Conservation (phyloP, 2,329 filamentous ascomycete species). For the Hymenoscyphus repandus region DNA sequence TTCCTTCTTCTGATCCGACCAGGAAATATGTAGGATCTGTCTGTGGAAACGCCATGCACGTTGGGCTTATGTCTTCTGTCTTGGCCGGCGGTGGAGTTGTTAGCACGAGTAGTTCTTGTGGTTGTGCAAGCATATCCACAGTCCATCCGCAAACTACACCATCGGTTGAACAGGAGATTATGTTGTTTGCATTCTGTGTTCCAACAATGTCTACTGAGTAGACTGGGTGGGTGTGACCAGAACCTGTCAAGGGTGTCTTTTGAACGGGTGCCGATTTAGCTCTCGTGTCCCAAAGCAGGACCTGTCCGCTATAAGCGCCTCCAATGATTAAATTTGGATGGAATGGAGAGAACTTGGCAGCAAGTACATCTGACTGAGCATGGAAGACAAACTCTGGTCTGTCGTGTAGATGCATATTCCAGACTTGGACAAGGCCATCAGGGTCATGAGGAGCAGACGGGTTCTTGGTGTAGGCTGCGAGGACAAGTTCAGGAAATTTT, state of each 20-base stretch:
- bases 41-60: constrained; percentile 89
- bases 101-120: constrained; percentile 88
- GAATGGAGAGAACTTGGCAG: constrained; percentile 97
- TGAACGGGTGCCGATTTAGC: constrained; percentile 85
- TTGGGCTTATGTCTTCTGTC: constrained; percentile 91
- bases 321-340: constrained; percentile 95
- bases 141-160: constrained; percentile 97
- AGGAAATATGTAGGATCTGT: constrained; percentile 97
- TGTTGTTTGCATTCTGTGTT: constrained; percentile 98
- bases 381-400: constrained; percentile 96
- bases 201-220: constrained; percentile 95
- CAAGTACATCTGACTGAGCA: constrained; percentile 89
- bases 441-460: constrained; percentile 90
- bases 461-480: constrained; percentile 97
- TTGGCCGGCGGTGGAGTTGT: constrained; percentile 80
- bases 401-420: constrained; percentile 93
- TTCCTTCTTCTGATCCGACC: constrained; percentile 92
- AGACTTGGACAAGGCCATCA: constrained; percentile 89
- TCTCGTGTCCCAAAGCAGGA: constrained; percentile 94
- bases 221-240: constrained; percentile 92
- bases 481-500: constrained; percentile 87
- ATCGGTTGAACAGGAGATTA: constrained; percentile 94
- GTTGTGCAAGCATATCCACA: constrained; percentile 95
- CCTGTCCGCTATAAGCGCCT: constrained; percentile 93
- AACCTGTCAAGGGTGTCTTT: constrained; percentile 91